Percentiles rank a stretch among this genome's conserved stretches.
These are phyloP conservation scores for Meredithiella fracta DNA, from an alignment of 2,329 filamentous ascomycete genomes.

Conservation along the genomic window DNA sequence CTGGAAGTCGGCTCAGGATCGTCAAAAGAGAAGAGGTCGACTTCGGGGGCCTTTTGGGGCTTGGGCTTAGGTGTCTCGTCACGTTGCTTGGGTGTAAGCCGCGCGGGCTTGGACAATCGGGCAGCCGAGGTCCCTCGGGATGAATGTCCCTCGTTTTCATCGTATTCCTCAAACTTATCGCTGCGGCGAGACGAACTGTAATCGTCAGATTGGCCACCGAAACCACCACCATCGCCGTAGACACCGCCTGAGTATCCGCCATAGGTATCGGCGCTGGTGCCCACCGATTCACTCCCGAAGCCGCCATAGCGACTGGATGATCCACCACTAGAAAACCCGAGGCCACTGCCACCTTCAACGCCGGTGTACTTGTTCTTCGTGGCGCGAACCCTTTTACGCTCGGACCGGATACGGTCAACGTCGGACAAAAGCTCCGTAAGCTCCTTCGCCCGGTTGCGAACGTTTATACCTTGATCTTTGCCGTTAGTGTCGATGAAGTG, in stretches of 20 bases:
- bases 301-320: slow-evolving; percentile 57
- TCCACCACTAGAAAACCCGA: slow-evolving; percentile 34
- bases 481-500: slow-evolving; percentile 93
- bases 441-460: slow-evolving; percentile 91
- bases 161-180: slow-evolving; percentile 89
- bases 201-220: slow-evolving; percentile 68
- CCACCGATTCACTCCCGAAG: slow-evolving; percentile 74
- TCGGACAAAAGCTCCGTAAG: slow-evolving; percentile 84
- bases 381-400: slow-evolving; percentile 75
- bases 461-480: slow-evolving; percentile 96
- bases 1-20: slow-evolving; percentile 41
- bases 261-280: slow-evolving; percentile 43
- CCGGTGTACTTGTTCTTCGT: slow-evolving; percentile 93
- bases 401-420: slow-evolving; percentile 67
- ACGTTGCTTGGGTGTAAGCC: slow-evolving; percentile 24
- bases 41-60: slow-evolving; percentile 62
- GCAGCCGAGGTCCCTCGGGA: slow-evolving; percentile 30
- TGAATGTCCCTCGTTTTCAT: slow-evolving; percentile 74
- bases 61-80: slow-evolving; percentile 47
- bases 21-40: slow-evolving; percentile 86
- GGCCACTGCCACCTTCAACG: slow-evolving; percentile 58
- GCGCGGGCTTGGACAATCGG: slow-evolving; percentile 16
- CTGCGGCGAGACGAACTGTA: slow-evolving; percentile 35
- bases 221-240: slow-evolving; percentile 91
- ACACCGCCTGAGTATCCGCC: slow-evolving; percentile 53